Base-by-base conservation (phyloP, 306 rosid species). In the Coriaria nepalensis region DNA sequence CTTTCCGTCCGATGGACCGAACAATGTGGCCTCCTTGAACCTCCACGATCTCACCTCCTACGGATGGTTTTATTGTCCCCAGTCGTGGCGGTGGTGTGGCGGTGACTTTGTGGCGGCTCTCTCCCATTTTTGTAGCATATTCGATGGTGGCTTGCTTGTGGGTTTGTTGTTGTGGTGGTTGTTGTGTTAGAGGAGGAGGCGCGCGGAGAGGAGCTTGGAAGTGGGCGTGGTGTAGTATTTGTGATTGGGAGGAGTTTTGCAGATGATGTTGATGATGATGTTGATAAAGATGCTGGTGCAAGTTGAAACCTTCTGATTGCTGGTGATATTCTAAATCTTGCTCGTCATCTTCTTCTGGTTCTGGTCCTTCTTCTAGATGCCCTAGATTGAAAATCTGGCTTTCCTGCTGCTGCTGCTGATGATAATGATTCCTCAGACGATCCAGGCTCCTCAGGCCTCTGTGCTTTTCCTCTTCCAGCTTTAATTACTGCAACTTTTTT, bases 21-120 rank as follows among this genome's bases (percentile, higher is more conserved):
- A 87, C 79, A 79, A 87, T 79, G 86, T 71, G 94, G 40, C 96
- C 87, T 0, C 96, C 96, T 60, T 81, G 82, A 2, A 83, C 84
- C 66, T 82, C 80, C 45, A 87, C 87, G 56, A 87, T 79, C 64
- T 87, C 94, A 10, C 90, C 81, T n/a, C 71, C 54, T 13, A 52
- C 55, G 37, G 54, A 39, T 38, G 15, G 1, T 43, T 20, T 43
- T 39, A 78, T 68, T 50, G 66, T 57, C 51, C 73, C 80, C 52
- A 63, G 9, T 41, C 83, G 65, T 0, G 88, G 65, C 14, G 55
- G 11, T 9, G 56, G 43, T 39, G 54, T 46, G 13, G 42, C 4
- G 39, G 52, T 50, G 57, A 33, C 47, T 49, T 57, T 71, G 39
- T 35, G 72, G 7, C 59, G 57, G 61, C 49, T 38, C 46, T 75